Evolutionary conservation across 257 asterid species (phyloP).

Genomic region (Rubia yunnanensis): DNA sequence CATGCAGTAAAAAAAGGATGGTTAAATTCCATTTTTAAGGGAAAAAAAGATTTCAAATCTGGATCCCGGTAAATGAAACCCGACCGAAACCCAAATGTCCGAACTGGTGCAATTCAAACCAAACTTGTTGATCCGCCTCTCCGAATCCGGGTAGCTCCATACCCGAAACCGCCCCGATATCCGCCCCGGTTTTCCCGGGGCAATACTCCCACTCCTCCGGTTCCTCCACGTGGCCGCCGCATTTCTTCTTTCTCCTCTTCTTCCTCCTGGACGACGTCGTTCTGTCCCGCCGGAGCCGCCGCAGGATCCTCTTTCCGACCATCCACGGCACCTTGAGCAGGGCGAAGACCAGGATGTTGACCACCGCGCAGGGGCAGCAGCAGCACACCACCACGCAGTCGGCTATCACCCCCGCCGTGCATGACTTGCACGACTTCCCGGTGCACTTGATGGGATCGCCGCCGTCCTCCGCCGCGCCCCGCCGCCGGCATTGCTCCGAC

Average conservation of each 20-base stretch:
- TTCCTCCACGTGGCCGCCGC: neutral
- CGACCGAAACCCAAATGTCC: constrained; percentile 91
- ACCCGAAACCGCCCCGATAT: constrained; percentile 9
- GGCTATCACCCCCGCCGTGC: constrained; percentile 81
- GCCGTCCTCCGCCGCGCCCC: constrained; percentile 22
- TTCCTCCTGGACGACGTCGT: constrained; percentile 1
- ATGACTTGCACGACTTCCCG: constrained; percentile 69
- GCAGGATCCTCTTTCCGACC: constrained; percentile 53
- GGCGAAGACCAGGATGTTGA: constrained; percentile 54
- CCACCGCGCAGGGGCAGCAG: constrained; percentile 91
- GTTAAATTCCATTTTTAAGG: neutral
- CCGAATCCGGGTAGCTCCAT: constrained; percentile 20
- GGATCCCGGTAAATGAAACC: constrained; percentile 70
- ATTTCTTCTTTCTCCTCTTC: neutral
- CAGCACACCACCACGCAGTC: constrained; percentile 97
- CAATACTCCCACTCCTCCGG: constrained; percentile 3
- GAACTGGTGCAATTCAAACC: constrained; percentile 55
- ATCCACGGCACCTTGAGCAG: constrained; percentile 74
- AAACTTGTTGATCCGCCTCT: constrained; percentile 42
- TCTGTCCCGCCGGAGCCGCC: constrained; percentile 21
- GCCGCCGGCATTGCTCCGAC: neutral
- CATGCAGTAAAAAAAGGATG: neutral
- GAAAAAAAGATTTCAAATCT: constrained; percentile 9
- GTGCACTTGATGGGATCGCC: constrained; percentile 43
- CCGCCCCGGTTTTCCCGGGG: constrained; percentile 21